Evolutionary conservation across 257 asterid genomes (phyloP).

Genomic region (Ilex aquifolium): DNA sequence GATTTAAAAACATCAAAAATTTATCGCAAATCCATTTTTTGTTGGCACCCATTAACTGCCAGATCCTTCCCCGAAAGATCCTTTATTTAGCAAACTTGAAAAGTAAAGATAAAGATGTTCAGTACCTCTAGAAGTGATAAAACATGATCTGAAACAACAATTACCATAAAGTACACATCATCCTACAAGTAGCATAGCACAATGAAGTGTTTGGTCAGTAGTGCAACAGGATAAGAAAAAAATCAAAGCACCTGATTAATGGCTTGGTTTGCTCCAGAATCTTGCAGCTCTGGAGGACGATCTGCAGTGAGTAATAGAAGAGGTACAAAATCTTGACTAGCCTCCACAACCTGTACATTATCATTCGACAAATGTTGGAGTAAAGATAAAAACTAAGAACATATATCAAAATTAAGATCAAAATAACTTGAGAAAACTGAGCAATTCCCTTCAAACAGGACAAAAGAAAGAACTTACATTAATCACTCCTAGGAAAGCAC

Average conservation of each 20-base stretch:
- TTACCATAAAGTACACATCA: slow-evolving; percentile 1
- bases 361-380: background rate
- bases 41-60: too few relatives aligned
- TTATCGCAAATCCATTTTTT: too few relatives aligned
- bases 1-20: too few relatives aligned
- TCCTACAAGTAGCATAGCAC: background rate
- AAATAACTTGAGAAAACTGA: background rate
- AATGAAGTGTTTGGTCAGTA: too few relatives aligned
- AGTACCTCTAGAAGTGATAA: too few relatives aligned
- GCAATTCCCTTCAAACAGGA: background rate
- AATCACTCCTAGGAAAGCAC: background rate
- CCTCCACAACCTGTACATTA: slow-evolving; percentile 82
- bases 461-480: background rate
- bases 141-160: background rate
- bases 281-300: slow-evolving; percentile 92
- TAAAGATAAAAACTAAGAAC: background rate
- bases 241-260: slow-evolving; percentile 64
- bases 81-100: too few relatives aligned
- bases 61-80: too few relatives aligned
- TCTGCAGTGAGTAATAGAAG: slow-evolving; percentile 87
- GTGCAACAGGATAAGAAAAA: background rate
- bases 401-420: background rate
- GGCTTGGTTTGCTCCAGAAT: slow-evolving; percentile 98
- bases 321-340: slow-evolving; percentile 90
- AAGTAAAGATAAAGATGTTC: too few relatives aligned